phyloP scores from a whole-genome alignment of 2,329 filamentous ascomycete species.

The Xylaria arbuscula region DNA sequence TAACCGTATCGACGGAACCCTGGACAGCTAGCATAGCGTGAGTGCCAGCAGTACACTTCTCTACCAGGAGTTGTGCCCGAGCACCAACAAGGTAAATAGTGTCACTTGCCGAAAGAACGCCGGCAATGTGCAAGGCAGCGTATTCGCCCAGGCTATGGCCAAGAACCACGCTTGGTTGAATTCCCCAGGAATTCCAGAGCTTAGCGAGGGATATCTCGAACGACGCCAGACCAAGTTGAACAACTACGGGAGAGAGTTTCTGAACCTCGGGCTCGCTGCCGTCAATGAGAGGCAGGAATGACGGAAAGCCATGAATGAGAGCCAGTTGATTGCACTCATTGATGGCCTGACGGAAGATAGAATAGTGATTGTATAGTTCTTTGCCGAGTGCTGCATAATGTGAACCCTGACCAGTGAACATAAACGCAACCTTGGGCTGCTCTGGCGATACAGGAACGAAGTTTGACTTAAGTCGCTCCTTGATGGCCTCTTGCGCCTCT shows the following conservation, averaged over 20 bases:
- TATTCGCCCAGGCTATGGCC: slow-evolving; percentile 79
- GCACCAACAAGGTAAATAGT: slow-evolving; percentile 77
- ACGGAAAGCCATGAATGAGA: slow-evolving; percentile 64
- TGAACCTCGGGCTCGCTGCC: slow-evolving; percentile 57
- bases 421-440: slow-evolving; percentile 62
- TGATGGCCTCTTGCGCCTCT: slow-evolving; percentile 58
- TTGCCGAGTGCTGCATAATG: slow-evolving; percentile 64
- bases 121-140: slow-evolving; percentile 76
- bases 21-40: slow-evolving; percentile 68
- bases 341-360: slow-evolving; percentile 63
- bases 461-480: slow-evolving; percentile 56
- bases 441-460: slow-evolving; percentile 57
- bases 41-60: slow-evolving; percentile 72
- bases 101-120: slow-evolving; percentile 76
- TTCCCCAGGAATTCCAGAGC: slow-evolving; percentile 67
- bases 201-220: slow-evolving; percentile 68
- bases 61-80: slow-evolving; percentile 72
- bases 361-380: slow-evolving; percentile 60
- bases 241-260: slow-evolving; percentile 61
- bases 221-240: slow-evolving; percentile 65
- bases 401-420: slow-evolving; percentile 68
- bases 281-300: slow-evolving; percentile 64
- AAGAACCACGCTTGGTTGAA: slow-evolving; percentile 65
- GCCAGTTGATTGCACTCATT: slow-evolving; percentile 68
- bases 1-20: slow-evolving; percentile 63